Evolutionary conservation across 805 yeast species (phyloP).

Genomic region (Komagataella pastoris): DNA sequence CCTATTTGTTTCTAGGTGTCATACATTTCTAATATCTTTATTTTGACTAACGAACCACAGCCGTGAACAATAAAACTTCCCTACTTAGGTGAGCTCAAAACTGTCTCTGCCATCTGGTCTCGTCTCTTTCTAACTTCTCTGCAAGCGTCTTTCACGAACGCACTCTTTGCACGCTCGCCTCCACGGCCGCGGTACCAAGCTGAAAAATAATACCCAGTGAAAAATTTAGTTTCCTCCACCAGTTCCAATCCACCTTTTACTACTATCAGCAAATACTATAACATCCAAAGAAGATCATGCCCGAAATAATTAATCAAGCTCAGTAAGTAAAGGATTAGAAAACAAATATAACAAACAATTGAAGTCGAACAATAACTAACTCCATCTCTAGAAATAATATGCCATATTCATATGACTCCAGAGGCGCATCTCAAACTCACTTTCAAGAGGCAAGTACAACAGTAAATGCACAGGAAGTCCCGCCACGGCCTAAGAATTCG

Average conservation of each 20-base stretch:
- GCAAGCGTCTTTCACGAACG: not conserved
- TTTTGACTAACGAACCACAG: too few species aligned
- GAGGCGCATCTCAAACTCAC: not conserved
- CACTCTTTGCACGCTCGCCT: constrained; percentile 4
- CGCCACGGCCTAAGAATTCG: constrained; percentile 5
- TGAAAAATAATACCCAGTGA: not conserved
- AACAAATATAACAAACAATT: not conserved
- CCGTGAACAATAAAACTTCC: too few species aligned
- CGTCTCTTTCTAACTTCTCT: too few species aligned
- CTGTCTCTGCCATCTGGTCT: too few species aligned
- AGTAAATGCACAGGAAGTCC: not conserved
- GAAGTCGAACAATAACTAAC: not conserved
- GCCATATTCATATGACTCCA: not conserved
- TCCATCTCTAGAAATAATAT: not conserved
- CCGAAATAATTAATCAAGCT: not conserved
- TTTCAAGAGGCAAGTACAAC: not conserved
- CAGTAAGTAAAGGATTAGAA: not conserved
- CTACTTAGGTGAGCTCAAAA: too few species aligned
- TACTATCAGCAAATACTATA: constrained; percentile 1
- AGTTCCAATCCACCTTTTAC: constrained; percentile 1
- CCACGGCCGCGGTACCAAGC: constrained; percentile 2
- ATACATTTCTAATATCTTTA: not conserved
- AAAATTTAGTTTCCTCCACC: constrained; percentile 3
- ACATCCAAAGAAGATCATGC: not conserved
- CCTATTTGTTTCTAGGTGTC: not conserved